phyloP scores from a whole-genome alignment of 257 asterid genomes.

The Solanum bukasovii region DNA sequence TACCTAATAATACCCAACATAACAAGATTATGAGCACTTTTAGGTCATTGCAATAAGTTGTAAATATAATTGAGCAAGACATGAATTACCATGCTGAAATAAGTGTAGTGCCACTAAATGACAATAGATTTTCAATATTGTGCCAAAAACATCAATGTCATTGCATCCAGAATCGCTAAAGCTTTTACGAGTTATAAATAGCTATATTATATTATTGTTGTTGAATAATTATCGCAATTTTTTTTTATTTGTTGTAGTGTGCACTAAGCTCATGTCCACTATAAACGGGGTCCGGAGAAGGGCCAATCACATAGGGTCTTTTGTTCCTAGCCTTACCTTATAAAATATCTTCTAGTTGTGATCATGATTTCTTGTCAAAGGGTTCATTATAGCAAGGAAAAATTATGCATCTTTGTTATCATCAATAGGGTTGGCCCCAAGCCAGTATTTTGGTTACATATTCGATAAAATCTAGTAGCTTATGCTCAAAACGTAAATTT shows the following conservation, averaged over 20 bases:
- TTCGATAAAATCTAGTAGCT: background rate
- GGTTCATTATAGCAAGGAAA: background rate
- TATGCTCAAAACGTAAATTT: rapidly evolving
- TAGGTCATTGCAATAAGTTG: background rate
- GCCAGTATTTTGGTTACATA: background rate
- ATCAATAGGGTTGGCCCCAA: background rate
- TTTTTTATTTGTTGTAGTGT: too few species aligned
- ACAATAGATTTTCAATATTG: too few species aligned
- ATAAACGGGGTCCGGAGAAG: background rate
- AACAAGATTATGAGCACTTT: background rate
- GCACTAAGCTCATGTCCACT: background rate
- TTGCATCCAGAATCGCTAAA: too few species aligned
- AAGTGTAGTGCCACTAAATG: background rate
- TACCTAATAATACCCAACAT: background rate
- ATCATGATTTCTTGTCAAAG: background rate
- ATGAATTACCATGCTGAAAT: background rate
- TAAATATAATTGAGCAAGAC: background rate
- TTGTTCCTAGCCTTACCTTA: background rate
- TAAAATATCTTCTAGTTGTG: background rate
- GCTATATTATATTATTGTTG: too few species aligned
- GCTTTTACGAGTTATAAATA: too few species aligned
- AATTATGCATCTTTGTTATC: background rate
- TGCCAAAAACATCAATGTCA: too few species aligned
- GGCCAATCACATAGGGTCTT: background rate
- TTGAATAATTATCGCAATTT: too few species aligned